Percentiles rank a stretch among this genome's conserved stretches.
Evolutionary conservation across 2,329 filamentous ascomycete genomes (phyloP).

Genomic region (Fusarium sp.): DNA sequence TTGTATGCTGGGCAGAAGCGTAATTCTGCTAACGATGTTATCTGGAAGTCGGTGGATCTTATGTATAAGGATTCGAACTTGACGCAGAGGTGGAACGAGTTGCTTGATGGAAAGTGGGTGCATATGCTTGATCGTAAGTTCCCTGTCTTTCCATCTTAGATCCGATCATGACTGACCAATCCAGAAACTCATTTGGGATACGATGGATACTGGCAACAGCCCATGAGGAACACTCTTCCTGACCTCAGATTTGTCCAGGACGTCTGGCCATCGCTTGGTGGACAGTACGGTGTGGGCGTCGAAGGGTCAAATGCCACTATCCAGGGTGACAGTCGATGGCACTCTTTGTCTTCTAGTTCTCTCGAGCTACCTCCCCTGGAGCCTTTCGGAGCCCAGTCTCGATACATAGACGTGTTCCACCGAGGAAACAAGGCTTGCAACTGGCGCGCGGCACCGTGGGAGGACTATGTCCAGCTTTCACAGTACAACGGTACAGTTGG

Average conservation of each 20-base stretch:
- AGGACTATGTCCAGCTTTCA: conserved; percentile 49
- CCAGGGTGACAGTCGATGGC: conserved; percentile 60
- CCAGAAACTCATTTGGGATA: conserved; percentile 65
- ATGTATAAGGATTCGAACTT: conserved; percentile 36
- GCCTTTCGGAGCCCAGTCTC: conserved; percentile 45
- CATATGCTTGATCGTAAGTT: conserved; percentile 32
- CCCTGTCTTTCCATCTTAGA: accelerated
- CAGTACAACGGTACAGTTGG: conserved; percentile 45
- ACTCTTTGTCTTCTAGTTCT: conserved; percentile 57
- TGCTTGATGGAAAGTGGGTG: conserved; percentile 34
- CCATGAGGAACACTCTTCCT: conserved; percentile 76
- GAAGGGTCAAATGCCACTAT: conserved; percentile 50
- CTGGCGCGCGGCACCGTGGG: conserved; percentile 46
- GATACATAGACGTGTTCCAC: conserved; percentile 52
- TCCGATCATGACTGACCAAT: neutral
- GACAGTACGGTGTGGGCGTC: conserved; percentile 49
- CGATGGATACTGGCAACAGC: conserved; percentile 72
- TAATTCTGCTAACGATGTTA: conserved; percentile 61
- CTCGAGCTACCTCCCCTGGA: conserved; percentile 49
- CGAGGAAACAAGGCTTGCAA: conserved; percentile 47
- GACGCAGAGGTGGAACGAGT: conserved; percentile 33
- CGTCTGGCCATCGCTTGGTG: conserved; percentile 66
- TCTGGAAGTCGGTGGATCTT: conserved; percentile 29
- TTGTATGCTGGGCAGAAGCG: conserved; percentile 66
- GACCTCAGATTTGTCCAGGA: conserved; percentile 54